Evolutionary conservation across 2,329 filamentous ascomycete species (phyloP), one percentile per base, ranked within the genome.

Genomic region (Fusarium sp.): DNA sequence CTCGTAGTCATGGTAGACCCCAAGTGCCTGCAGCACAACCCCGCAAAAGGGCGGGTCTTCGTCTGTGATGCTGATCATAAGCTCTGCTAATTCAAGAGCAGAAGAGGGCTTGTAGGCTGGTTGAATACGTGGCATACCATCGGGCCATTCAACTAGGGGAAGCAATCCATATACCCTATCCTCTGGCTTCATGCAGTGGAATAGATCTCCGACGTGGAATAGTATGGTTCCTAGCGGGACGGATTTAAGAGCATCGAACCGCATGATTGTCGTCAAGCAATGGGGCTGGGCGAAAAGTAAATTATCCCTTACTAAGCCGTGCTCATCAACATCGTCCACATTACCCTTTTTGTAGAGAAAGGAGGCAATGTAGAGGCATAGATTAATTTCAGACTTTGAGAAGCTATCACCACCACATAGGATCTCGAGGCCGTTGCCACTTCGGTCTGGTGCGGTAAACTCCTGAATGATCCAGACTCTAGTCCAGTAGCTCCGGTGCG

Each of bases 391-490:
- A 10, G 25, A 15, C 8, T 22, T 54, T 3, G 40, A 44, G 20
- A 44, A 32, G 4, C 11, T 32, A 29, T 54, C 40, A 18, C 10
- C 6, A 3, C 51, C 40, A 12, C 40, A 54, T 2, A 54, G 16
- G 0, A 54, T 15, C 32, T 44, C 27, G 2, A 54, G 27, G 2
- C 3, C 25, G 11, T 24, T 14, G 3, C n/a, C 20, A 14, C 20
- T 32, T 25, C 38, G 22, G 6, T 15, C 22, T 7, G 51, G 29
- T 14, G 51, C 51, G 11, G 40, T 40, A 3, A 54, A 25, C 14
- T 54, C 38, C 15, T 44, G 51, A 2, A 54, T 54, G 10, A 54
- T 54, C 51, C 51, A 54, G 5, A 54, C 3, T 1, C 51, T 16
- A 10, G 20, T 54, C 51, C 51, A 54, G 10, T 54, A 54, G 0